Evolutionary conservation across 768 basidiomycete species (phyloP).

Genomic region (Amanita pallidorosea): DNA sequence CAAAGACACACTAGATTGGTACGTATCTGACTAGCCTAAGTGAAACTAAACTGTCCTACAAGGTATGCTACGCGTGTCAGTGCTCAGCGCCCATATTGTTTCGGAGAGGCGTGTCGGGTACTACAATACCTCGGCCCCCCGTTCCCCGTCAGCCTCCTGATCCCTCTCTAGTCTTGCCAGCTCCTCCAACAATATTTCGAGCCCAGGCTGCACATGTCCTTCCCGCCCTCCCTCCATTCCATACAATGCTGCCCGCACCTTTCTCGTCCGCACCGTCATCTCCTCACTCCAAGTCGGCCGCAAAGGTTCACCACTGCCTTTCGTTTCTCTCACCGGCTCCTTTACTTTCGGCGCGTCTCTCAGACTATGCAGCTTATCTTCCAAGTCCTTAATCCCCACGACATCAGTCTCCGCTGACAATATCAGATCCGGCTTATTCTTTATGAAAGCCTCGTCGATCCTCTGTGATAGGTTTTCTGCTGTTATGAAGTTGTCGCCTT

Average conservation of each 20-base stretch:
- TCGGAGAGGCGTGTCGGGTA: not conserved
- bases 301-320: not conserved
- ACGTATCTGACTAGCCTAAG: no score
- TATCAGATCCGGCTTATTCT: not conserved
- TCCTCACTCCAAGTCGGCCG: constrained; percentile 18
- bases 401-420: not conserved
- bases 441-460: constrained; percentile 57
- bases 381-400: constrained; percentile 9
- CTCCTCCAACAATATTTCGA: constrained; percentile 35
- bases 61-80: no score
- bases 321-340: constrained; percentile 20
- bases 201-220: constrained; percentile 25
- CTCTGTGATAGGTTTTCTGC: constrained; percentile 50
- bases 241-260: constrained; percentile 42
- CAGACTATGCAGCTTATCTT: constrained; percentile 12
- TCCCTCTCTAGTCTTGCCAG: constrained; percentile 13
- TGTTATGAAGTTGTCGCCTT: constrained; percentile 61
- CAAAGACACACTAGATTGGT: no score
- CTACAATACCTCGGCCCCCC: not conserved
- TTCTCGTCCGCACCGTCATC: constrained; percentile 22
- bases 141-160: constrained; percentile 11
- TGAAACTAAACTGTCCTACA: no score
- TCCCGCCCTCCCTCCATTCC: constrained; percentile 26
- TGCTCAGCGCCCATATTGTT: no score
- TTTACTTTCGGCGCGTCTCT: constrained; percentile 24